Percentiles rank a stretch among this genome's conserved stretches.
Evolutionary conservation across 805 yeast genomes (phyloP).

Genomic region (Monosporozyma solicola): DNA sequence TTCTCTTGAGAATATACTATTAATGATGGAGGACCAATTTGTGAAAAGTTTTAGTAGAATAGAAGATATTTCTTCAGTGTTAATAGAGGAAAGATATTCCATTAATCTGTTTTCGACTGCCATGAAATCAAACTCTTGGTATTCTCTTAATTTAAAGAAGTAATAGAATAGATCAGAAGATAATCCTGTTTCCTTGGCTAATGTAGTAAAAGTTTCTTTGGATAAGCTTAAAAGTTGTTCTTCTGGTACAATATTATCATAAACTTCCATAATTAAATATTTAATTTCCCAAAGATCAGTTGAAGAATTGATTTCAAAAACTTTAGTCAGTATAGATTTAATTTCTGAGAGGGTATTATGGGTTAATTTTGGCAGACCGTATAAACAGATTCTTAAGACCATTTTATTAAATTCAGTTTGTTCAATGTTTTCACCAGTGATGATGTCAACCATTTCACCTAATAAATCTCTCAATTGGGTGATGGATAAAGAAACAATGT

Average conservation of each 20-base stretch:
- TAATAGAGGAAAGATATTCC: slow-evolving; percentile 10
- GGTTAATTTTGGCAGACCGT: slow-evolving; percentile 35
- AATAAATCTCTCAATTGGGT: slow-evolving; percentile 34
- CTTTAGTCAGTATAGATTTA: slow-evolving; percentile 15
- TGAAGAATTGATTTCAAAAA: slow-evolving; percentile 18
- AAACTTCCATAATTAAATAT: slow-evolving; percentile 41
- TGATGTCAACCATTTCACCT: slow-evolving; percentile 12
- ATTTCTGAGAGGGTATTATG: slow-evolving; percentile 20
- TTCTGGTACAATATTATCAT: slow-evolving; percentile 30
- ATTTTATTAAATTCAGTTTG: slow-evolving; percentile 9
- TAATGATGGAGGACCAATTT: slow-evolving; percentile 49
- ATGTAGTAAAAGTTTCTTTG: neutral
- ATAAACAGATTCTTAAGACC: slow-evolving; percentile 27
- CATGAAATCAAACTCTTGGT: slow-evolving; percentile 27
- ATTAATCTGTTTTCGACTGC: slow-evolving; percentile 19
- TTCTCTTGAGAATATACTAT: slow-evolving; percentile 27
- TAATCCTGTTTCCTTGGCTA: neutral
- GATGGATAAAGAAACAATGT: slow-evolving; percentile 38
- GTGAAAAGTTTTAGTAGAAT: slow-evolving; percentile 23
- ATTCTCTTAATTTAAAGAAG: slow-evolving; percentile 43
- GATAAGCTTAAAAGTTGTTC: slow-evolving; percentile 15
- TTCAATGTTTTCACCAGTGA: slow-evolving; percentile 1
- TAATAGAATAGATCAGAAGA: slow-evolving; percentile 27
- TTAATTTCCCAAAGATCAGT: slow-evolving; percentile 37
- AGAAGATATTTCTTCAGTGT: slow-evolving; percentile 1